These are phyloP conservation scores for Saturnispora sanitii DNA, from an alignment of 805 yeast species.

Conservation along the genomic window DNA sequence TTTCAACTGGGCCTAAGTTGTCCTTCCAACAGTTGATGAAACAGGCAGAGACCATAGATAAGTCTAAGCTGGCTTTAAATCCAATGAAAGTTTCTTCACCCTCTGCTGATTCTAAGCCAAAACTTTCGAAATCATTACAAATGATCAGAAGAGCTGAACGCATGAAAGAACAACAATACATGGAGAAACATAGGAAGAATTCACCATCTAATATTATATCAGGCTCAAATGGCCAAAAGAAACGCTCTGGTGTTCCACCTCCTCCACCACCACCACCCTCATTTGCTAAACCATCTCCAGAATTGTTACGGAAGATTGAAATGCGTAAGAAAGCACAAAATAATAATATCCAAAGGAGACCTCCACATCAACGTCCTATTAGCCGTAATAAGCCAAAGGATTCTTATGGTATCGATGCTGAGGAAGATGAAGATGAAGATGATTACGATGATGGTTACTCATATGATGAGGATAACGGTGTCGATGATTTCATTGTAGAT, in stretches of 20 bases:
- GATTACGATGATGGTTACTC: constrained; percentile 43
- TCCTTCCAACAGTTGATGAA: constrained; percentile 61
- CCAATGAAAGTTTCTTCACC: constrained; percentile 14
- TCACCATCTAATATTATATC: too few relatives aligned
- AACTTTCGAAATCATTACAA: constrained; percentile 12
- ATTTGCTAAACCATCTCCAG: constrained; percentile 49
- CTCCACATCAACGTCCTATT: background rate
- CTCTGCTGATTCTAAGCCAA: constrained; percentile 6
- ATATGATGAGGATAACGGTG: constrained; percentile 40
- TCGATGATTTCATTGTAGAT: constrained; percentile 41
- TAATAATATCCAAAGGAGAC: background rate
- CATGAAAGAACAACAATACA: background rate
- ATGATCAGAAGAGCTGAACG: constrained; percentile 9
- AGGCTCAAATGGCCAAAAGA: too few relatives aligned
- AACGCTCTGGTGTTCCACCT: too few relatives aligned
- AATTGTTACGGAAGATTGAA: constrained; percentile 38
- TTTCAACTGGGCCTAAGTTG: constrained; percentile 33
- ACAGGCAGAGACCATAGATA: constrained; percentile 53
- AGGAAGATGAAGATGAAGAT: constrained; percentile 30
- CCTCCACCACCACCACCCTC: constrained; percentile 4
- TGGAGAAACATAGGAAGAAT: background rate
- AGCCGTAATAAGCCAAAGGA: constrained; percentile 11
- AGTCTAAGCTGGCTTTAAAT: constrained; percentile 31
- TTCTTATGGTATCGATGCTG: constrained; percentile 24
- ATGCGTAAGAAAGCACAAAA: constrained; percentile 16